Evolutionary conservation across 805 yeast species (phyloP).

Genomic region (Ogataea wickerhamii): DNA sequence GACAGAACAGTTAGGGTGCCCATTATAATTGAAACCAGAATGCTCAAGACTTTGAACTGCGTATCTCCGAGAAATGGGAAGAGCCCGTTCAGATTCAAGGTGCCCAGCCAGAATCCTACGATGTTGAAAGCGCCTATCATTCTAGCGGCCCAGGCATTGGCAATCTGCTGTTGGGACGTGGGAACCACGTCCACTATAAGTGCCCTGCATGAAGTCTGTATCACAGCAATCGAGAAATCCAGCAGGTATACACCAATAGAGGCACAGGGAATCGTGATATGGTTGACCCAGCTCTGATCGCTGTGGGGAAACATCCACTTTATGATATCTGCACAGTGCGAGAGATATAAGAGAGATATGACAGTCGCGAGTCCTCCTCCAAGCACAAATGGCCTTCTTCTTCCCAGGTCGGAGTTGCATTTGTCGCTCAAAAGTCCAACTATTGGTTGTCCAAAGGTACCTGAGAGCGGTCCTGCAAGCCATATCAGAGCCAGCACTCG

Average conservation of each 20-base stretch:
- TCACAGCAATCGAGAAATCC: slow-evolving; percentile 55
- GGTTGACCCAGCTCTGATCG: slow-evolving; percentile 26
- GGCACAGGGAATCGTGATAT: slow-evolving; percentile 45
- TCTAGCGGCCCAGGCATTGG: slow-evolving; percentile 67
- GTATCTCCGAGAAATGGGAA: slow-evolving; percentile 42
- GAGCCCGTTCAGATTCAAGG: slow-evolving; percentile 38
- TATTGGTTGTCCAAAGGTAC: slow-evolving; percentile 61
- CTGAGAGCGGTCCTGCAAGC: slow-evolving; percentile 67
- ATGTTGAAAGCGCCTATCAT: slow-evolving; percentile 60
- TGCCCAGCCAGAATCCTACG: slow-evolving; percentile 51
- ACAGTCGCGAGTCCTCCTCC: slow-evolving; percentile 51
- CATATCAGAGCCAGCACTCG: slow-evolving; percentile 53
- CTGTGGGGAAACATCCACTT: slow-evolving; percentile 27
- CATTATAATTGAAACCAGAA: slow-evolving; percentile 41
- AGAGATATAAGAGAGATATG: slow-evolving; percentile 40
- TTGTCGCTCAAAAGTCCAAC: slow-evolving; percentile 58
- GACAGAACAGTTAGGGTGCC: slow-evolving; percentile 38
- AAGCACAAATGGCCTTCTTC: slow-evolving; percentile 55
- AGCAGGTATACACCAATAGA: slow-evolving; percentile 48
- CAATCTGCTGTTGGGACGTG: slow-evolving; percentile 50
- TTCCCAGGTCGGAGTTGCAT: slow-evolving; percentile 42
- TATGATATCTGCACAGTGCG: slow-evolving; percentile 44
- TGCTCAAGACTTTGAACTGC: slow-evolving; percentile 50
- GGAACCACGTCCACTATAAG: slow-evolving; percentile 60
- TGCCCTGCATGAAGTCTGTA: slow-evolving; percentile 60